A percentile compares a stretch with the other conserved stretches of the same genome.
phyloP scores from a whole-genome alignment of 805 yeast species.

The Lipomyces yamanashiensis region DNA sequence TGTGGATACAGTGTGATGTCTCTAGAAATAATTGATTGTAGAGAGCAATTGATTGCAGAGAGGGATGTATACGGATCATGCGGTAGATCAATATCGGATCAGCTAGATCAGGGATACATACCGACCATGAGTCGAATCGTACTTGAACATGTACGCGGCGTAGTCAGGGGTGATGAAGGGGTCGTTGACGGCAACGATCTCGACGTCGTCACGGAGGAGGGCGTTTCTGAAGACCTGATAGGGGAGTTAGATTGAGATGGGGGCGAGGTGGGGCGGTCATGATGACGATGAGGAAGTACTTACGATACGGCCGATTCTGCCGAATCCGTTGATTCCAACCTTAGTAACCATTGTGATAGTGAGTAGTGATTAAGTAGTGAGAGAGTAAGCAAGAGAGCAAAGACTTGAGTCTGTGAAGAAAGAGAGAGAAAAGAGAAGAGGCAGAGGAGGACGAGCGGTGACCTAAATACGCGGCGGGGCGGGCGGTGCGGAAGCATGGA shows the following conservation, averaged over 20 bases:
- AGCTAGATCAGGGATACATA: constrained; percentile 7
- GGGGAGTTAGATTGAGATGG: neutral
- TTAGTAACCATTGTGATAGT: constrained; percentile 48
- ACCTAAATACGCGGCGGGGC: constrained; percentile 17
- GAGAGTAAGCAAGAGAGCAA: constrained; percentile 1
- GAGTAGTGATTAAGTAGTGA: constrained; percentile 5
- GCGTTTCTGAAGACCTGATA: constrained; percentile 70
- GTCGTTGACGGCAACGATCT: constrained; percentile 87
- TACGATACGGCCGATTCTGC: constrained; percentile 90
- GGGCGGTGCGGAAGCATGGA: constrained; percentile 10
- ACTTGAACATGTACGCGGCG: constrained; percentile 95
- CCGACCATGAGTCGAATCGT: constrained; percentile 90
- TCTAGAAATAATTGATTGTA: too few relatives aligned
- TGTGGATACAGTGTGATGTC: too few relatives aligned
- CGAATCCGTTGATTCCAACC: constrained; percentile 93
- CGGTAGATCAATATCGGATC: neutral
- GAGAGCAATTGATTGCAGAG: too few relatives aligned
- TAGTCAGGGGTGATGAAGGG: constrained; percentile 89
- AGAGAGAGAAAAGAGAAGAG: constrained; percentile 5
- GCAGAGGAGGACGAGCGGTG: constrained; percentile 6
- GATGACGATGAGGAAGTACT: constrained; percentile 12
- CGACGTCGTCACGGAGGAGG: constrained; percentile 70
- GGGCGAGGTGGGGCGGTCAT: neutral
- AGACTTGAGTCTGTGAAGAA: constrained; percentile 1
- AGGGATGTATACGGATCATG: neutral